Conservation (phyloP, 2,329 filamentous ascomycete genomes). For the Ophiostoma triangulosporum region DNA sequence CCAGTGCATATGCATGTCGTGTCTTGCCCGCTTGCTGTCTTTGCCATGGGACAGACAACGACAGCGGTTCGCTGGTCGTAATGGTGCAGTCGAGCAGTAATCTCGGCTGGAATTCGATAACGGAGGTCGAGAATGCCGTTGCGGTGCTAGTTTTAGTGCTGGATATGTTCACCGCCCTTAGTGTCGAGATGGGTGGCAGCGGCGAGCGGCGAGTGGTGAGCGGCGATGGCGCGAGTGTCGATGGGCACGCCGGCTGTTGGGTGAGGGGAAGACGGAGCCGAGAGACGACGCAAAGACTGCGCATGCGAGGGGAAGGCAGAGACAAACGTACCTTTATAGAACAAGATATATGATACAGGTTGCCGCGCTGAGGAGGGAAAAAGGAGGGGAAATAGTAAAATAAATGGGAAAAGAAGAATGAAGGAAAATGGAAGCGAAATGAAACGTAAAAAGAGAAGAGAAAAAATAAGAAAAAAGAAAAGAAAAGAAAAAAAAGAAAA, state of each 20-base stretch:
- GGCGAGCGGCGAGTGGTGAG: background rate
- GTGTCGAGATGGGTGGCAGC: background rate
- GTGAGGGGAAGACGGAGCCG: background rate
- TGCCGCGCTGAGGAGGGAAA: slow-evolving; percentile 3
- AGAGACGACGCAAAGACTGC: background rate
- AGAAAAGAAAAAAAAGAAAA: background rate
- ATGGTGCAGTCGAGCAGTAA: background rate
- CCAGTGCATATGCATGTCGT: background rate
- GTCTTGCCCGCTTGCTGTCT: background rate
- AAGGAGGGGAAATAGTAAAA: background rate
- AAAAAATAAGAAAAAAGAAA: background rate
- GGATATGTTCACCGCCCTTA: background rate
- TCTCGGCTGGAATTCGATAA: no score
- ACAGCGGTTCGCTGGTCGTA: background rate
- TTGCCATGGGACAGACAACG: background rate
- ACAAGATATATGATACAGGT: slow-evolving; percentile 15
- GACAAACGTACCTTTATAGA: slow-evolving; percentile 13
- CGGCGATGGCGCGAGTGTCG: background rate
- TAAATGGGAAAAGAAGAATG: background rate
- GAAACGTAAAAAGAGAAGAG: background rate
- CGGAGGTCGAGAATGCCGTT: no score
- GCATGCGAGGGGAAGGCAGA: background rate
- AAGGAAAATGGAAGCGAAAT: background rate
- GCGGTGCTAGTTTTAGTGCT: background rate
- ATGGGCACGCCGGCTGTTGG: no score